Base-by-base conservation (phyloP, 139 green algal genomes). In the Edaphochlamys debaryana region DNA sequence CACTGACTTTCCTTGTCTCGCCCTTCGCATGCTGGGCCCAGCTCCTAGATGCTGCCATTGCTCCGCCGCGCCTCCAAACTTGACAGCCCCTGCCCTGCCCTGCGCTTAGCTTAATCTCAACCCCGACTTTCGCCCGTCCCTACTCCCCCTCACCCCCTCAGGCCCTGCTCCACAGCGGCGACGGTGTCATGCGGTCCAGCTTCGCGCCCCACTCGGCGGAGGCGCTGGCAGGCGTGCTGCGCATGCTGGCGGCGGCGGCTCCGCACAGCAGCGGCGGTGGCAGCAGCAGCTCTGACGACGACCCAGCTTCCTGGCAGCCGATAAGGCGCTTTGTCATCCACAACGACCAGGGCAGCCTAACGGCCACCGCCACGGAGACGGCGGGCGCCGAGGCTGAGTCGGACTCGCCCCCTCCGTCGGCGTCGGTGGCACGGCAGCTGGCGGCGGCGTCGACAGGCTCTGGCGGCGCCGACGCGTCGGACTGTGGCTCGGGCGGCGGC, bases 291-390 rank as follows among this genome's bases (percentile, higher is more conserved):
- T n/a, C n/a, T n/a, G n/a, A n/a, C n/a, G n/a, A n/a, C n/a, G n/a
- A n/a, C n/a, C n/a, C n/a, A n/a, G n/a, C n/a, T n/a, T n/a, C n/a
- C n/a, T n/a, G n/a, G n/a, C n/a, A n/a, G n/a, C n/a, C n/a, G n/a
- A n/a, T n/a, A n/a, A n/a, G 71, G 25, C 48, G 66, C 22, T 36
- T 79, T 2, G 58, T 40, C 9, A 68, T 79, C 37, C 71, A 68
- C 34, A 79, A 79, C 34, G 54, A 41, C 4, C 34, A 79, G 0
- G 71, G 71, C 52, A 79, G 71, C 71, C 20, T 79, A 20, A n/a
- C 22, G 56, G 22, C 56, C 15, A 5, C 17, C 56, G 56, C 22
- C 30, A n/a, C 4, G 56, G 56, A 13, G 22, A 29, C 56, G 25
- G 56, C 22, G 22, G 56, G 5, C 22, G 56, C 34, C 37, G 66